phyloP scores from a whole-genome alignment of 2,329 filamentous ascomycete genomes.

The Samsoniella hepiali region DNA sequence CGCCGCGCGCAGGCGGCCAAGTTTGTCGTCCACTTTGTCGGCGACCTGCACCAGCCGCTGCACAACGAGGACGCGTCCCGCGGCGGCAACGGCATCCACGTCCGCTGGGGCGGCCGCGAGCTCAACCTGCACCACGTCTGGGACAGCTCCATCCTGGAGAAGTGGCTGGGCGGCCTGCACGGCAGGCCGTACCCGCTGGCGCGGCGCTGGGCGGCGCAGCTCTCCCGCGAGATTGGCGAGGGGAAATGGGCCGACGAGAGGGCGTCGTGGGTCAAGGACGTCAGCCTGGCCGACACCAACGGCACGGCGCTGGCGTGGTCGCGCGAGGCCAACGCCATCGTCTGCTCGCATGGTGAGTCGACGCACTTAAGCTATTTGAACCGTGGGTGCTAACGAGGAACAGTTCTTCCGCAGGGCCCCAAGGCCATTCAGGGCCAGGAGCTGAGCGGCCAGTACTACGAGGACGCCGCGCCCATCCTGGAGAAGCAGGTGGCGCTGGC shows the following conservation, averaged over 20 bases:
- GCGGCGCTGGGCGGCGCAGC: slow-evolving; percentile 52
- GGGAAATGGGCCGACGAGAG: slow-evolving; percentile 53
- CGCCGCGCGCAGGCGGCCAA: slow-evolving; percentile 59
- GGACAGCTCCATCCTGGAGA: slow-evolving; percentile 68
- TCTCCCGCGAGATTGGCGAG: slow-evolving; percentile 51
- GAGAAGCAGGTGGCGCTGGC: slow-evolving; percentile 66
- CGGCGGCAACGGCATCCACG: slow-evolving; percentile 67
- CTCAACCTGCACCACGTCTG: slow-evolving; percentile 71
- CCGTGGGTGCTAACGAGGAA: neutral
- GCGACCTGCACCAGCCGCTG: slow-evolving; percentile 67
- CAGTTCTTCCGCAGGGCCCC: slow-evolving; percentile 61
- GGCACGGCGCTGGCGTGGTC: slow-evolving; percentile 62
- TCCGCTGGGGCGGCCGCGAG: slow-evolving; percentile 54
- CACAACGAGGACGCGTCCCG: slow-evolving; percentile 61
- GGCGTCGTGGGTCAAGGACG: slow-evolving; percentile 53
- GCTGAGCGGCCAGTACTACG: slow-evolving; percentile 61
- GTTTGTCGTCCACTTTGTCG: slow-evolving; percentile 66
- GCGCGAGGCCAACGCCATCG: slow-evolving; percentile 56
- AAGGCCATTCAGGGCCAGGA: slow-evolving; percentile 57
- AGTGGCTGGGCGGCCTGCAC: slow-evolving; percentile 54
- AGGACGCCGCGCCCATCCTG: slow-evolving; percentile 59
- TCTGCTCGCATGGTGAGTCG: slow-evolving; percentile 57
- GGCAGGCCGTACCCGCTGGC: slow-evolving; percentile 50
- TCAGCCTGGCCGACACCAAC: slow-evolving; percentile 52
- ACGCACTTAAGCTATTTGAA: neutral